A percentile compares a stretch with the other conserved stretches of the same genome.
Evolutionary conservation across 2,329 filamentous ascomycete genomes (phyloP).

Genomic region (Elsinoe ampelina): DNA sequence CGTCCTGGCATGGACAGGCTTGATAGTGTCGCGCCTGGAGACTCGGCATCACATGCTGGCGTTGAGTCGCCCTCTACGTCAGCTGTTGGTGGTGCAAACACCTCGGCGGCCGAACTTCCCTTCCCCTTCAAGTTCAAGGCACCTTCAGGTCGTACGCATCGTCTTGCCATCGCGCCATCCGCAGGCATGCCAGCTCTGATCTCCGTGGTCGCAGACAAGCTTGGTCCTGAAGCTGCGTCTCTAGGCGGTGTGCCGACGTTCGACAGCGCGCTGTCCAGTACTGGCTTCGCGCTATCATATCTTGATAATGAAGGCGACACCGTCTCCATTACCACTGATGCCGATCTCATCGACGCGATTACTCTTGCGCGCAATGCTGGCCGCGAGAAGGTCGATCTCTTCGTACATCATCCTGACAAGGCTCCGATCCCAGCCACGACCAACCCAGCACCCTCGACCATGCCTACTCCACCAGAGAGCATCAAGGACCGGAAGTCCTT

Average conservation of each 20-base stretch:
- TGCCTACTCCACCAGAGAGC: conserved; percentile 44
- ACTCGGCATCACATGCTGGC: conserved; percentile 89
- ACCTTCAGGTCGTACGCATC: conserved; percentile 85
- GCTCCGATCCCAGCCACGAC: conserved; percentile 63
- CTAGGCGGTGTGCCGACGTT: conserved; percentile 74
- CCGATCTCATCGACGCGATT: conserved; percentile 85
- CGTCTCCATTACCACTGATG: conserved; percentile 91
- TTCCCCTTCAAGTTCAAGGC: conserved; percentile 99
- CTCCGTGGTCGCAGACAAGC: conserved; percentile 66
- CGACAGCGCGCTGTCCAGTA: conserved; percentile 58
- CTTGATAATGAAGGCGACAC: conserved; percentile 95
- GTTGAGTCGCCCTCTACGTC: conserved; percentile 67
- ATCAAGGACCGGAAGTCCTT: conserved; percentile 40
- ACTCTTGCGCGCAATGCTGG: conserved; percentile 65
- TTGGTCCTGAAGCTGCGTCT: conserved; percentile 70
- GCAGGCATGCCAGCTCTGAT: conserved; percentile 76
- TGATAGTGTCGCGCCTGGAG: conserved; percentile 82
- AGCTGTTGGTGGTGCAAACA: conserved; percentile 47
- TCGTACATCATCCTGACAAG: conserved; percentile 87
- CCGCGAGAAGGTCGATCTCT: conserved; percentile 91
- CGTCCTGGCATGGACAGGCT: conserved; percentile 56
- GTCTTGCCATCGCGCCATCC: conserved; percentile 72
- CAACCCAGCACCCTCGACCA: conserved; percentile 47
- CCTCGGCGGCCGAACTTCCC: conserved; percentile 56
- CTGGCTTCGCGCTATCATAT: conserved; percentile 88